Evolutionary conservation across 1,139 yeast species (phyloP).

Genomic region (Lodderomyces pseudojiufengensis): DNA sequence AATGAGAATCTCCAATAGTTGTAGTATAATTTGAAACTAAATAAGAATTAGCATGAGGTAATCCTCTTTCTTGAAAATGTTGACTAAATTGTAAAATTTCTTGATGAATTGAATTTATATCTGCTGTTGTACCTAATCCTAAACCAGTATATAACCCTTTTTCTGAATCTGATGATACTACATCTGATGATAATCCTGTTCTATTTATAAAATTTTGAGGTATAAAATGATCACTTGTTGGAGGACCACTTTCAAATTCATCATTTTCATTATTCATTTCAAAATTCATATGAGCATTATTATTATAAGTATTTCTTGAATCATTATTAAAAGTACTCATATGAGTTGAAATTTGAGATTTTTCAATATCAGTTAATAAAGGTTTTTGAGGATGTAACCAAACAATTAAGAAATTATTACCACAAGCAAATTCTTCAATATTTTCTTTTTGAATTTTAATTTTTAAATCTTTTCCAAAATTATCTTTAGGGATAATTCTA

Average conservation of each 20-base stretch:
- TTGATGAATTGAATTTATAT: conserved; percentile 41
- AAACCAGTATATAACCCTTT: conserved; percentile 16
- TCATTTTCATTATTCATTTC: conserved; percentile 1
- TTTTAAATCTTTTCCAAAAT: conserved; percentile 5
- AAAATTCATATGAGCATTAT: conserved; percentile 5
- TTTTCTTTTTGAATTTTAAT: conserved; percentile 18
- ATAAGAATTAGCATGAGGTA: conserved; percentile 10
- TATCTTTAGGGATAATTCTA: conserved; percentile 5
- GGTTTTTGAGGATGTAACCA: conserved; percentile 37
- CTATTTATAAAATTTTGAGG: conserved; percentile 8
- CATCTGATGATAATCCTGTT: conserved; percentile 13
- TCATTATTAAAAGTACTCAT: conserved; percentile 13
- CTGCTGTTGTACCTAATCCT: conserved; percentile 43
- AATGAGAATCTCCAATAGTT: conserved; percentile 5
- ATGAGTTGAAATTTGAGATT: conserved; percentile 11
- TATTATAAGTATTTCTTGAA: conserved; percentile 9
- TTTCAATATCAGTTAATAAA: conserved; percentile 17
- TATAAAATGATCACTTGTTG: conserved; percentile 8
- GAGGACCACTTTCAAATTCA: conserved; percentile 5
- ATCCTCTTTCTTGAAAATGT: conserved; percentile 13
- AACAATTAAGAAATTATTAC: conserved; percentile 26
- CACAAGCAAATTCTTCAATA: conserved; percentile 31
- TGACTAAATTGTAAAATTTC: conserved; percentile 22
- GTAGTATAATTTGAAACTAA: conserved; percentile 8
- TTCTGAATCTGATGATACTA: conserved; percentile 12